These are phyloP conservation scores for Lipomyces sp. DNA, from an alignment of 805 yeast genomes.

Conservation along the genomic window DNA sequence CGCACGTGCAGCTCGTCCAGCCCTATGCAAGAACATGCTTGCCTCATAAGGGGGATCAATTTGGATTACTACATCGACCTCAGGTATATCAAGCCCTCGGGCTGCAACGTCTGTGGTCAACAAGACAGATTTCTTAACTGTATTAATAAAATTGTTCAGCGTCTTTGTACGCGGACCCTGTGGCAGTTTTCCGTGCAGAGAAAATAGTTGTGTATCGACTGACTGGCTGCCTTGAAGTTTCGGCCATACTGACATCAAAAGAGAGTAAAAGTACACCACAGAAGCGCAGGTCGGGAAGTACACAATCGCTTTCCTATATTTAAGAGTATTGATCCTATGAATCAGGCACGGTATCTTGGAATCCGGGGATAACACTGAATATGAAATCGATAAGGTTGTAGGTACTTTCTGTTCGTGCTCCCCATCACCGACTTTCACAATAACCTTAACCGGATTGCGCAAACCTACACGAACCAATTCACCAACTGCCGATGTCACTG, in stretches of 20 bases:
- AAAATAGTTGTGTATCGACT: conserved; percentile 56
- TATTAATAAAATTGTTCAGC: conserved; percentile 60
- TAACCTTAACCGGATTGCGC: conserved; percentile 87
- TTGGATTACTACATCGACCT: conserved; percentile 92
- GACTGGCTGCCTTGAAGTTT: conserved; percentile 27
- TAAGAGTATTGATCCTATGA: conserved; percentile 56
- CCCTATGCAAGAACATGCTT: conserved; percentile 86
- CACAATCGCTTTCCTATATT: conserved; percentile 80
- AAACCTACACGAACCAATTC: conserved; percentile 84
- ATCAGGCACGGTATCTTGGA: conserved; percentile 65
- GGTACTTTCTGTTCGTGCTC: conserved; percentile 57
- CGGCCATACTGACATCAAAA: conserved; percentile 44
- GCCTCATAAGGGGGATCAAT: conserved; percentile 94
- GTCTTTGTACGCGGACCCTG: conserved; percentile 80
- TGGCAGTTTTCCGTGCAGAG: conserved; percentile 90
- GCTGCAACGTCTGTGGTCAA: conserved; percentile 99
- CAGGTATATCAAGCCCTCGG: conserved; percentile 92
- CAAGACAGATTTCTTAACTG: conserved; percentile 52
- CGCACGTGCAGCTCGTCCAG: conserved; percentile 95
- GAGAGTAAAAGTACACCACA: conserved; percentile 74
- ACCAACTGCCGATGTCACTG: conserved; percentile 80
- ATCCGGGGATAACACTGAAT: conserved; percentile 63
- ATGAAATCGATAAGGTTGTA: conserved; percentile 62
- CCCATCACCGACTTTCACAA: conserved; percentile 61
- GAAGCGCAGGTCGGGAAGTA: conserved; percentile 90